These are phyloP conservation scores for Brassica rapa DNA, from an alignment of 345 rosid species.

Conservation along the genomic window DNA sequence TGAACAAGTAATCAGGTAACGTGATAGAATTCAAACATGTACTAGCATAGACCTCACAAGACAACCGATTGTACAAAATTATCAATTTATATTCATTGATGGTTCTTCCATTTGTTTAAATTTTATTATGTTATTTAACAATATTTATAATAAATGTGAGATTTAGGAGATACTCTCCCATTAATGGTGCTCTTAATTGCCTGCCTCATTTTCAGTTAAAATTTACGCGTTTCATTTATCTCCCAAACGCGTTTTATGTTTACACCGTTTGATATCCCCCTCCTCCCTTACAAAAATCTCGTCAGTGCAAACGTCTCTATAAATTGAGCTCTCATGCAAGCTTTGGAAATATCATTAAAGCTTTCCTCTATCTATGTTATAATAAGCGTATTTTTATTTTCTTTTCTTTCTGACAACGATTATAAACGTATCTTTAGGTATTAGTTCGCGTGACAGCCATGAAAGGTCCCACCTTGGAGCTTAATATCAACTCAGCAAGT, in stretches of 20 bases:
- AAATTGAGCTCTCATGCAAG: background rate
- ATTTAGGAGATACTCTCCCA: too few species aligned
- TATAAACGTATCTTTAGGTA: background rate
- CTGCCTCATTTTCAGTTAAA: too few species aligned
- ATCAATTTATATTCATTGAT: background rate
- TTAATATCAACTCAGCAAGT: conserved; percentile 58
- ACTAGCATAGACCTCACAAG: background rate
- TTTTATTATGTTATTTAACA: too few species aligned
- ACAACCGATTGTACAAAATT: background rate
- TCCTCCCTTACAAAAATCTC: background rate
- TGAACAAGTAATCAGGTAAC: too few species aligned
- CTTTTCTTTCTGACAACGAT: background rate
- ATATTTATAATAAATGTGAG: too few species aligned
- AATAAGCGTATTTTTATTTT: background rate
- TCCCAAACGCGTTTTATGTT: background rate
- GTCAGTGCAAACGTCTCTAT: background rate
- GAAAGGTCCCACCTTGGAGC: conserved; percentile 51
- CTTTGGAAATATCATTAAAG: background rate
- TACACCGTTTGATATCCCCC: background rate
- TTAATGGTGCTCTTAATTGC: too few species aligned
- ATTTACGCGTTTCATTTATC: background rate
- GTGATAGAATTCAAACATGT: background rate
- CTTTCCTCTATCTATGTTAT: background rate
- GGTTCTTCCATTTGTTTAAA: background rate
- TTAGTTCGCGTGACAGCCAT: conserved; percentile 25